Evolutionary conservation across 352 stramenopile genomes (phyloP).

Genomic region (Thalassiosira mediterranea): DNA sequence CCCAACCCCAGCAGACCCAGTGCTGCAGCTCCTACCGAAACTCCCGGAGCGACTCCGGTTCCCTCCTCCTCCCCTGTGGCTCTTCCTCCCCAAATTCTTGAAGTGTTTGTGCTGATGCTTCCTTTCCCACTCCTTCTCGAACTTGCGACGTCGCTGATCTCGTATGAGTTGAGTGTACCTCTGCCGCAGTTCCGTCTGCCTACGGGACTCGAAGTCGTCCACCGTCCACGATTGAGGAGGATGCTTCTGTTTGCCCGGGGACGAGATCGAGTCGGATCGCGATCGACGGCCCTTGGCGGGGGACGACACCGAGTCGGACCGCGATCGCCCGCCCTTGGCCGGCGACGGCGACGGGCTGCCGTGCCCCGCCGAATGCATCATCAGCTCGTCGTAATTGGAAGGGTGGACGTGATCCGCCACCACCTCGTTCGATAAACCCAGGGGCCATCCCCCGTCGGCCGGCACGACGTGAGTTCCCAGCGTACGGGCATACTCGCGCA

Average conservation of each 20-base stretch:
- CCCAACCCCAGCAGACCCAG: background rate
- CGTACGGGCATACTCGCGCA: constrained; percentile 49
- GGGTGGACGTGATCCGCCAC: constrained; percentile 15
- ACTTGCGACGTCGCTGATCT: constrained; percentile 40
- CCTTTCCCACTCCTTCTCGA: constrained; percentile 54
- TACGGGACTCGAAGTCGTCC: constrained; percentile 63
- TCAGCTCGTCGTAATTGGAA: background rate
- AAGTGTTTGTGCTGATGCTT: constrained; percentile 22
- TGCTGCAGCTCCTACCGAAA: constrained; percentile 4
- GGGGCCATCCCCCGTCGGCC: constrained; percentile 72
- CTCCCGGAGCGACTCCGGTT: constrained; percentile 12
- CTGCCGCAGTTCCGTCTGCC: constrained; percentile 63
- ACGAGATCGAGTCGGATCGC: background rate
- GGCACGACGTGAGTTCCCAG: constrained; percentile 66
- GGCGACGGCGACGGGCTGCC: background rate
- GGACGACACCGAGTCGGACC: background rate
- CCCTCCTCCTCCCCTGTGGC: background rate
- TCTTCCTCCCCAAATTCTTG: constrained; percentile 2
- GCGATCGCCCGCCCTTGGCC: constrained; percentile 2
- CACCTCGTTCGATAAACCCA: constrained; percentile 57
- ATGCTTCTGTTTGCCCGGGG: constrained; percentile 15
- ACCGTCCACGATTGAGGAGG: constrained; percentile 34
- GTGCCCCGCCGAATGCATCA: too few species aligned
- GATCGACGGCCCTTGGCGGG: constrained; percentile 2
- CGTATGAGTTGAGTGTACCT: constrained; percentile 51